Percentiles rank a stretch among this genome's conserved stretches.
Evolutionary conservation across 345 rosid species (phyloP).

Genomic region (Eucalyptus tenuipes): DNA sequence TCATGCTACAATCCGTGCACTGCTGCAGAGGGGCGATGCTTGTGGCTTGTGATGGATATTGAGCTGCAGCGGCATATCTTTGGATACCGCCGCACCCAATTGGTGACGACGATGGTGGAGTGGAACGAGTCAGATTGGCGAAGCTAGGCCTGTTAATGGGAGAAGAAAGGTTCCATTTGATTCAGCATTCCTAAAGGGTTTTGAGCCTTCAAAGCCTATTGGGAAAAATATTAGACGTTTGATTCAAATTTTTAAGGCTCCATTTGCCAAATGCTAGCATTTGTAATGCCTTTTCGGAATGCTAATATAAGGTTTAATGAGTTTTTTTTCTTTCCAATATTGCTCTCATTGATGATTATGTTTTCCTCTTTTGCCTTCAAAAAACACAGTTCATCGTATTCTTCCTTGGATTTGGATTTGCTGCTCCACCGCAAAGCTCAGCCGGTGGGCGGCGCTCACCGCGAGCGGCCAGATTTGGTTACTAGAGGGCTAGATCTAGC

Average conservation of each 20-base stretch:
- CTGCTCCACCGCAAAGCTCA: fast-evolving
- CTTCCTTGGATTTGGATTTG: no score
- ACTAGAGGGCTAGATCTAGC: fast-evolving
- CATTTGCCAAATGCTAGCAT: no score
- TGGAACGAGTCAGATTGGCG: neutral
- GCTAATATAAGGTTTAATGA: no score
- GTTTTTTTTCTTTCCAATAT: no score
- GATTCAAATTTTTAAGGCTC: no score
- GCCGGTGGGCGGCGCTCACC: fast-evolving
- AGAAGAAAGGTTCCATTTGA: fast-evolving
- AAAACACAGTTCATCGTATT: no score
- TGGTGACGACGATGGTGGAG: neutral
- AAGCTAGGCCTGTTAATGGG: neutral
- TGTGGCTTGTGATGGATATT: neutral
- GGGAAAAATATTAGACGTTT: no score
- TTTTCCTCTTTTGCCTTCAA: no score
- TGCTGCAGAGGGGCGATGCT: neutral
- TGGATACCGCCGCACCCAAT: neutral
- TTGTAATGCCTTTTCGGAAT: no score
- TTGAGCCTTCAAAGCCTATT: no score
- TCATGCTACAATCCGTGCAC: neutral
- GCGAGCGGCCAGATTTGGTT: fast-evolving
- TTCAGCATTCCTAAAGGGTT: no score
- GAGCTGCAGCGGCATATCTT: neutral
- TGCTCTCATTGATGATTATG: no score